Base-by-base conservation (phyloP, 495 filamentous ascomycete genomes). In the Cercophora sp. region DNA sequence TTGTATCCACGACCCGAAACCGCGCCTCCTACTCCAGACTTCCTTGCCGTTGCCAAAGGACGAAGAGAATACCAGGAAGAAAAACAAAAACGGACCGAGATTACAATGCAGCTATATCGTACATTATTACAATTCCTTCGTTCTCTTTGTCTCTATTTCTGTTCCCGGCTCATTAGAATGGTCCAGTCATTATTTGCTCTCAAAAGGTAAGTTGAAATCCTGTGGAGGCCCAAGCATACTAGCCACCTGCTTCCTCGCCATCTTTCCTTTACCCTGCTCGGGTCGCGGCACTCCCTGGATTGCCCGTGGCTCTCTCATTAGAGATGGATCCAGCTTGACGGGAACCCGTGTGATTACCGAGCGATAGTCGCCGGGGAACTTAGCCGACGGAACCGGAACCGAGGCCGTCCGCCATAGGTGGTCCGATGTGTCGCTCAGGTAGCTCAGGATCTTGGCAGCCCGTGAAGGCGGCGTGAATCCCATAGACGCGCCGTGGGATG, bases 331-430 rank as follows among this genome's bases (percentile, higher is more conserved):
- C 23, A 98, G 76, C 66, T 88, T 91, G 23, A 88, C 83, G 27
- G 93, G 93, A 19, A 85, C 70, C 22, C 79, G 64, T 6, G 69
- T 88, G 77, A 73, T 58, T 35, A 81, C 66, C 20, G 63, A 47
- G 43, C 70, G 61, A 52, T 80, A 76, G 51, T 95, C 89, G 16
- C 83, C 85, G 10, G 84, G 82, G 48, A 93, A 82, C 57, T 85
- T 83, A 48, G 83, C 80, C 52, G 73, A 85, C 5, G 89, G 84
- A 15, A 85, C 81, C 42, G 85, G 88, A 10, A 94, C 89, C 44
- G 85, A 84, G 5, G 93, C 88, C 8, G 88, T 91, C 41, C 89
- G 80, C 93, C 93, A 98, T 26, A 95, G 79, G 64, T 98, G 93
- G 62, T 96, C 91, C 9, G 85, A 83, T 5, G 83, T 90, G 61